Percentiles rank a stretch among this genome's conserved stretches.
These are phyloP conservation scores for Wickerhamomyces kurtzmanii DNA, from an alignment of 805 yeast species.

Conservation along the genomic window DNA sequence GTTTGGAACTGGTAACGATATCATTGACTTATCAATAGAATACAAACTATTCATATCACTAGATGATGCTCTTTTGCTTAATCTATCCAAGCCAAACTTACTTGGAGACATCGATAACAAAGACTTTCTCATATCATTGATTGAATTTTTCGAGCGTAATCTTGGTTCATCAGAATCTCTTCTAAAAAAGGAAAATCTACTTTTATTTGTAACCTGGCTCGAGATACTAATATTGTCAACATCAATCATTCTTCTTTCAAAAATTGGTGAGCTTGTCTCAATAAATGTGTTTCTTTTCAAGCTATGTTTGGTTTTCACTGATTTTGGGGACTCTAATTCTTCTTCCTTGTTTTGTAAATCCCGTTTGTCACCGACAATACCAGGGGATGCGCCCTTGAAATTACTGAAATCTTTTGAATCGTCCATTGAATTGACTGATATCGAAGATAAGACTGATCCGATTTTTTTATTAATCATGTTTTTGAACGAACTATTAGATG, in stretches of 20 bases:
- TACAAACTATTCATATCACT: constrained; percentile 11
- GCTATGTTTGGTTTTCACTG: background rate
- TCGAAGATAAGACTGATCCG: constrained; percentile 14
- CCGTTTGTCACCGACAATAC: constrained; percentile 12
- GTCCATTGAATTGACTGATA: constrained; percentile 10
- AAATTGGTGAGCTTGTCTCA: constrained; percentile 1
- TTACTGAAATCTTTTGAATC: constrained; percentile 11
- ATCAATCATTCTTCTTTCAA: constrained; percentile 3
- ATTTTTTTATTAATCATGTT: constrained; percentile 13
- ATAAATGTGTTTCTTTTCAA: constrained; percentile 3
- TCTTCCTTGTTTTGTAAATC: background rate
- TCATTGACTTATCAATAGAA: constrained; percentile 25
- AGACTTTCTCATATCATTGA: constrained; percentile 20
- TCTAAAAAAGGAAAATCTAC: background rate
- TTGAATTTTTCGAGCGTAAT: constrained; percentile 14
- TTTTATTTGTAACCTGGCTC: constrained; percentile 1
- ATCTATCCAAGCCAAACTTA: constrained; percentile 10
- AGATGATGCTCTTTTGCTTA: constrained; percentile 13
- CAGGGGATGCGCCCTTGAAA: constrained; percentile 11
- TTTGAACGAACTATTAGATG: constrained; percentile 11
- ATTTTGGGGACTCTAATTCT: constrained; percentile 3
- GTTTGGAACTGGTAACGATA: constrained; percentile 52
- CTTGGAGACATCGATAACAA: constrained; percentile 14
- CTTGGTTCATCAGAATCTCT: constrained; percentile 15
- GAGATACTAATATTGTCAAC: constrained; percentile 12